These are phyloP conservation scores for Ceriops decandra DNA, from an alignment of 345 rosid genomes.

Conservation along the genomic window DNA sequence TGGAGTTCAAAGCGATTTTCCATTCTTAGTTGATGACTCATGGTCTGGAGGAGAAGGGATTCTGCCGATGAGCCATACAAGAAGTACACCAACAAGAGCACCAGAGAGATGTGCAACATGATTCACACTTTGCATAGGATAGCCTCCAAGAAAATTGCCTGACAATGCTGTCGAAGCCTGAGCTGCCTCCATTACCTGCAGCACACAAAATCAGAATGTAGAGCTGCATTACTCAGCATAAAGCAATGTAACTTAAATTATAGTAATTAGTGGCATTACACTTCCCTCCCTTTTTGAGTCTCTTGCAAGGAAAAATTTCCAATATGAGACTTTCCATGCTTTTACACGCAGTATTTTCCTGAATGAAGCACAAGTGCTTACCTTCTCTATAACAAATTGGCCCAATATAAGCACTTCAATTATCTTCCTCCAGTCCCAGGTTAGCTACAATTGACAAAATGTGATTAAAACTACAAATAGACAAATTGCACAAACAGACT, in stretches of 20 bases:
- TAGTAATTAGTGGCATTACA: not conserved
- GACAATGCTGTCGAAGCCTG: conserved; percentile 79
- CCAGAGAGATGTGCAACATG: conserved; percentile 94
- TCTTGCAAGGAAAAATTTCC: not conserved
- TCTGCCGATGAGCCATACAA: conserved; percentile 79
- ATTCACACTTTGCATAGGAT: conserved; percentile 66
- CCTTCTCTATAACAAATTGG: conserved; percentile 83
- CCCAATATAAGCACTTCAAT: conserved; percentile 93
- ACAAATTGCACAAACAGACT: conserved; percentile 13
- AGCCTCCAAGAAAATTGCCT: conserved; percentile 47
- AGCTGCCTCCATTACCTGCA: conserved; percentile 91
- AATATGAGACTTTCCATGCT: not conserved
- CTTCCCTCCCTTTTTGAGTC: not conserved
- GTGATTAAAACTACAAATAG: not conserved
- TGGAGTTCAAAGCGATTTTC: conserved; percentile 26
- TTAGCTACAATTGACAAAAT: conserved; percentile 49
- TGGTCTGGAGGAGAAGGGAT: conserved; percentile 52
- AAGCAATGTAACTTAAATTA: not conserved
- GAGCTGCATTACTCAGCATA: not conserved
- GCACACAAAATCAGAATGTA: conserved; percentile 7
- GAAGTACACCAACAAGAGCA: conserved; percentile 73
- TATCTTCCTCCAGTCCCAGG: conserved; percentile 97
- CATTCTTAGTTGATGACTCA: conserved; percentile 18
- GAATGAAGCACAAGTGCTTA: conserved; percentile 20
- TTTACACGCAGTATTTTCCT: not conserved